These are phyloP conservation scores for Physaria fendleri DNA, from an alignment of 345 rosid species.

Conservation along the genomic window DNA sequence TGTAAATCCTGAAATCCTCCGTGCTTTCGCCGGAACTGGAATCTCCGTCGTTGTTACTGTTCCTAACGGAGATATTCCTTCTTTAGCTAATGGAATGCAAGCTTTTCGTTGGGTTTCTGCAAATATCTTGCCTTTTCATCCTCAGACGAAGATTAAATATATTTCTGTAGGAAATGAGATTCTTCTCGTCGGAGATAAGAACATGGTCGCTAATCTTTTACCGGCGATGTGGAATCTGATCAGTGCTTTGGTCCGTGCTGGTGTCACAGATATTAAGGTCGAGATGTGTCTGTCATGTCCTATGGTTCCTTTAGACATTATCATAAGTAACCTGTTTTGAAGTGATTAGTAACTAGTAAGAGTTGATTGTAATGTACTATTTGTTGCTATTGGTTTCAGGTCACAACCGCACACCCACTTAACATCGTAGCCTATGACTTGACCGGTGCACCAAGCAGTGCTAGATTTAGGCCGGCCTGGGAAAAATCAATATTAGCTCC, in stretches of 20 bases:
- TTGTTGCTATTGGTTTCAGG: conserved; percentile 35
- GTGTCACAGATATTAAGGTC: conserved; percentile 59
- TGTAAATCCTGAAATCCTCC: conserved; percentile 54
- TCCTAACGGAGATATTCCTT: conserved; percentile 51
- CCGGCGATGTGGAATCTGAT: conserved; percentile 62
- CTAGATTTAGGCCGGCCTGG: conserved; percentile 44
- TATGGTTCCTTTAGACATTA: not conserved
- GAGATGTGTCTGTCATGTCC: not conserved
- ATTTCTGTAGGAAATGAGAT: conserved; percentile 74
- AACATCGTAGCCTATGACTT: conserved; percentile 38
- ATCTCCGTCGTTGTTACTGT: conserved; percentile 53
- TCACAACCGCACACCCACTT: conserved; percentile 70
- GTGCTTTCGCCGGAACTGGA: conserved; percentile 60
- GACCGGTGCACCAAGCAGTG: conserved; percentile 46
- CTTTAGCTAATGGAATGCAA: conserved; percentile 29
- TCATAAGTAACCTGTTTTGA: not conserved
- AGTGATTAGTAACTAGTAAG: not conserved
- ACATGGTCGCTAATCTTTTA: conserved; percentile 44
- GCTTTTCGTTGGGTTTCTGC: conserved; percentile 57
- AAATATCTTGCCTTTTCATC: conserved; percentile 55
- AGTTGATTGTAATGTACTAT: not conserved
- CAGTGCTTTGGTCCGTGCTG: conserved; percentile 48
- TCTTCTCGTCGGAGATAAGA: conserved; percentile 33
- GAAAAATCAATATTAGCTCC: conserved; percentile 47
- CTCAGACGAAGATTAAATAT: conserved; percentile 56